Percentiles rank a stretch among this genome's conserved stretches.
Evolutionary conservation across 169 alveolate genomes (phyloP).

Genomic region (Eimeria praecox): DNA sequence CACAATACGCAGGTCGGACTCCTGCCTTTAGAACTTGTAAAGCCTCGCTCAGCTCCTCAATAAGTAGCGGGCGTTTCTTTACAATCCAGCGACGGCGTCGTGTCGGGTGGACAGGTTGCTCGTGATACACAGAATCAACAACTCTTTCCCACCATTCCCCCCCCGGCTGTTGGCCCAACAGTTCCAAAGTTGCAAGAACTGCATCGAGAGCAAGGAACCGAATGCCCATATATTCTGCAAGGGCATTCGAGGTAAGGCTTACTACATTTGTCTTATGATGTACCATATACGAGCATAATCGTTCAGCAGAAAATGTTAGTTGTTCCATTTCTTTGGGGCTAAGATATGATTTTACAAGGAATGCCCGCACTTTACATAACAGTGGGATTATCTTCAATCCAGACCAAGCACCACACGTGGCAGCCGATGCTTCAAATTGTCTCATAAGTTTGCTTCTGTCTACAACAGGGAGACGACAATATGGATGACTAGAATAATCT

Average conservation of each 20-base stretch:
- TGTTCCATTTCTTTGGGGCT: not conserved
- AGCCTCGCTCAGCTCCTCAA: not conserved
- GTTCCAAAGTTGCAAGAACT: not conserved
- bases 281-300: not conserved
- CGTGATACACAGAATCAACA: not conserved
- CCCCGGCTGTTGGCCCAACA: not conserved
- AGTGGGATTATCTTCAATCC: not conserved
- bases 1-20: not conserved
- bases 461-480: not conserved
- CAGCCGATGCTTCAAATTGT: not conserved
- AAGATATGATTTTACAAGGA: not conserved
- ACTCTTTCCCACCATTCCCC: constrained; percentile 1
- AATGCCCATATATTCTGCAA: not conserved
- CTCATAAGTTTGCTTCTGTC: not conserved
- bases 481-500: not conserved
- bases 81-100: not conserved
- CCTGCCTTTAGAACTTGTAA: constrained; percentile 9
- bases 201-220: not conserved
- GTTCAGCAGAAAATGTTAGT: not conserved
- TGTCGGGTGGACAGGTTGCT: not conserved
- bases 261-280: not conserved
- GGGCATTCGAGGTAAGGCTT: not conserved
- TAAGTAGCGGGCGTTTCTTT: not conserved
- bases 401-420: not conserved
- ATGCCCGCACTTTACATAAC: not conserved